Conservation (phyloP, 2,329 filamentous ascomycete species). For the Nemania bipapillata region DNA sequence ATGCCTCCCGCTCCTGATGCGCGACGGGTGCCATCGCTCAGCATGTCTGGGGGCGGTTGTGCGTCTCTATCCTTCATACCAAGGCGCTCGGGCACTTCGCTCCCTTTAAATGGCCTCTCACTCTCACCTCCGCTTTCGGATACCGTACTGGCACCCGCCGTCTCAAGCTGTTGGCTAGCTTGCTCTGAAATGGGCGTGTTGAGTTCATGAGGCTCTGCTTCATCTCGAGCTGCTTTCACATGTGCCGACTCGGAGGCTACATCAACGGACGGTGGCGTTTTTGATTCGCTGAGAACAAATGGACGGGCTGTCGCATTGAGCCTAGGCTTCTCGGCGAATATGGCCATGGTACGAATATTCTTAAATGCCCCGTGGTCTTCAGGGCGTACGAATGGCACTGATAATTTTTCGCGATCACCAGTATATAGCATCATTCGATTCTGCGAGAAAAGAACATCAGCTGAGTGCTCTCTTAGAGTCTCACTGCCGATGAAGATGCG, state of each 20-base stretch:
- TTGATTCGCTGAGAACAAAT: conserved; percentile 56
- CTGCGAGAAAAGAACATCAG: conserved; percentile 90
- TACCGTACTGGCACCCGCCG: conserved; percentile 49
- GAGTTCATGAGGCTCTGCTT: conserved; percentile 53
- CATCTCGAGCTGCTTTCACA: conserved; percentile 46
- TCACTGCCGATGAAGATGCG: conserved; percentile 93
- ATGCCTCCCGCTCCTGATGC: conserved; percentile 63
- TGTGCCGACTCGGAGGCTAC: conserved; percentile 42
- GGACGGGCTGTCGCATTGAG: conserved; percentile 65
- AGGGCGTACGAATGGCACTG: conserved; percentile 89
- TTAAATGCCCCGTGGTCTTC: conserved; percentile 87
- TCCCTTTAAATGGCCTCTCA: conserved; percentile 54
- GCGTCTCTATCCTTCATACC: conserved; percentile 49
- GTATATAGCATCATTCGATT: conserved; percentile 89
- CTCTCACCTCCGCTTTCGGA: conserved; percentile 60
- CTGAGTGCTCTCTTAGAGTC: conserved; percentile 83
- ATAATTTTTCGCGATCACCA: conserved; percentile 85
- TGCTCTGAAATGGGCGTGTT: conserved; percentile 52
- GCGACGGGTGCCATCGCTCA: conserved; percentile 45
- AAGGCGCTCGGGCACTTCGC: conserved; percentile 41
- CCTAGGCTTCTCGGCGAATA: conserved; percentile 66
- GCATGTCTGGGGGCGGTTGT: conserved; percentile 42
- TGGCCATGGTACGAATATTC: conserved; percentile 72
- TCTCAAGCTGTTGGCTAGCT: conserved; percentile 50
- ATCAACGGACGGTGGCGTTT: conserved; percentile 37